These are phyloP conservation scores for Edaphochlamys debaryana DNA, from an alignment of 139 green algal species.

Conservation along the genomic window DNA sequence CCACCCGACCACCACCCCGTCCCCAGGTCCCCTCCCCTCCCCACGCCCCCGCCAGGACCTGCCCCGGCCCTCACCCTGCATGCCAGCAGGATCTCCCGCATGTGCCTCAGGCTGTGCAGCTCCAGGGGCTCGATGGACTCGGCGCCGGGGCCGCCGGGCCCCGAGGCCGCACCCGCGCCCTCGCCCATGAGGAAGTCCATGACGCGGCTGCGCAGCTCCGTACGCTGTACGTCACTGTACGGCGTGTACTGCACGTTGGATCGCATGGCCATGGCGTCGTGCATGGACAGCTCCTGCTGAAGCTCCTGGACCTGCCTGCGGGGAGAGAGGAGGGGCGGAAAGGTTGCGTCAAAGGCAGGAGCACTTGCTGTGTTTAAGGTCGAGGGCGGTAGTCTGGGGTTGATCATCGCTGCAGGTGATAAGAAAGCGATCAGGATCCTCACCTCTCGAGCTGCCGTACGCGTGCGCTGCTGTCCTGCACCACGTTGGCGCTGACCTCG, in stretches of 20 bases:
- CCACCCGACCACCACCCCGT: no score
- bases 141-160: background rate
- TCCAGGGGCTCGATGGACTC: constrained; percentile 48
- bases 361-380: no score
- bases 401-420: no score
- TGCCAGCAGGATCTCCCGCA: constrained; percentile 55
- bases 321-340: background rate
- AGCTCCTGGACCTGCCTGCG: constrained; percentile 67
- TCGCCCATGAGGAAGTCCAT: constrained; percentile 33
- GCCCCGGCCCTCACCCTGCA: background rate
- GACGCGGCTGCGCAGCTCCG: constrained; percentile 36
- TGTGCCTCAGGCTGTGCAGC: constrained; percentile 53
- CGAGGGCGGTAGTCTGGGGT: no score
- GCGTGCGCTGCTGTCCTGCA: constrained; percentile 47
- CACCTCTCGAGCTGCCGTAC: constrained; percentile 61
- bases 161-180: background rate
- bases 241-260: constrained; percentile 45
- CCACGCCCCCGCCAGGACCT: no score
- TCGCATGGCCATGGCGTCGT: constrained; percentile 53
- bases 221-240: constrained; percentile 47
- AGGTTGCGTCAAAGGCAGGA: background rate
- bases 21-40: no score
- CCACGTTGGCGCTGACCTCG: constrained; percentile 62
- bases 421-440: no score
- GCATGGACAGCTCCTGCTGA: constrained; percentile 66